Evolutionary conservation across 2,329 filamentous ascomycete genomes (phyloP).

Genomic region (Huntiella savannae): DNA sequence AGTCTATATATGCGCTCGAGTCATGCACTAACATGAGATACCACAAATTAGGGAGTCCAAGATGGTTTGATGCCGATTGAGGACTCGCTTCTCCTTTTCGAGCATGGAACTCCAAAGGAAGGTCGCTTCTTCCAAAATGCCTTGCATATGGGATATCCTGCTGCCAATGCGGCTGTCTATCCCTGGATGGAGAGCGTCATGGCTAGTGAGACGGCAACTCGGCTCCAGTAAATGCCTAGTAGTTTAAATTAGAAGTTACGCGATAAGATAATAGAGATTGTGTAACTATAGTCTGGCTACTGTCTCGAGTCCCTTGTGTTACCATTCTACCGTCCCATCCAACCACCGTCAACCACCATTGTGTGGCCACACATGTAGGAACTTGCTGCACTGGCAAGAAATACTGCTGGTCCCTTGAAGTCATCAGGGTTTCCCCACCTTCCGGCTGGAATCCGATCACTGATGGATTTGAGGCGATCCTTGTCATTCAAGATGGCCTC

Average conservation of each 20-base stretch:
- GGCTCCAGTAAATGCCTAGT: background rate
- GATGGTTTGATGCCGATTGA: conserved; percentile 52
- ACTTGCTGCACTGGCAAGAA: conserved; percentile 56
- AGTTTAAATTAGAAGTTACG: background rate
- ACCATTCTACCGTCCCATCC: conserved; percentile 57
- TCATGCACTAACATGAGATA: background rate
- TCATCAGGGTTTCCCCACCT: conserved; percentile 72
- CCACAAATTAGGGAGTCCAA: conserved; percentile 28
- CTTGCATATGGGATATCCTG: conserved; percentile 50
- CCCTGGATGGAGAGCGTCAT: conserved; percentile 43
- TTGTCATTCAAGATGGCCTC: conserved; percentile 56
- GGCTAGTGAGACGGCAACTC: conserved; percentile 12
- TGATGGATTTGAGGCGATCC: conserved; percentile 51
- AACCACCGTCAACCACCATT: conserved; percentile 72
- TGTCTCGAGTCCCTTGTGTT: background rate
- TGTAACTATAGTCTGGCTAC: background rate
- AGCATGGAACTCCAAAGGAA: conserved; percentile 47
- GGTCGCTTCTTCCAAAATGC: conserved; percentile 38
- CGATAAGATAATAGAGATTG: background rate
- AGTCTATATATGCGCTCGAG: background rate
- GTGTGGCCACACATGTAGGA: conserved; percentile 68
- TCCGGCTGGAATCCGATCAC: conserved; percentile 63
- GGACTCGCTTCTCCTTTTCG: conserved; percentile 44
- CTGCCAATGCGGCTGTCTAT: conserved; percentile 36
- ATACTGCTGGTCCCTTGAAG: conserved; percentile 69